Conservation (phyloP, 75 land plant species). For the Pinus albicaulis region DNA sequence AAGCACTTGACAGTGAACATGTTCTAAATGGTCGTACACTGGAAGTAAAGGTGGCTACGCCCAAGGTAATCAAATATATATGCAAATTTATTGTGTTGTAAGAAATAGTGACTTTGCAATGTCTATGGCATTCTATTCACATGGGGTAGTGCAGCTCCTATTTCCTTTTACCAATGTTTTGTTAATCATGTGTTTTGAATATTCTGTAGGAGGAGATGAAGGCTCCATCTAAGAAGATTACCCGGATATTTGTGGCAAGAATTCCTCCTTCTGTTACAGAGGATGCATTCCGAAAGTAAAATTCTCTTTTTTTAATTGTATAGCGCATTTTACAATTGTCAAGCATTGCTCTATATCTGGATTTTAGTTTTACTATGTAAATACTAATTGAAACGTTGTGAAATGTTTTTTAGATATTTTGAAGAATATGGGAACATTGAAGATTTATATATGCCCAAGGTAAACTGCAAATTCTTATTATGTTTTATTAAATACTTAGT, state of each 20-base stretch:
- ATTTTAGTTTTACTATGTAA: neutral
- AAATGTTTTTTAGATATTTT: constrained; percentile 21
- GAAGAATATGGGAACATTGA: constrained; percentile 87
- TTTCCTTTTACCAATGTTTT: neutral
- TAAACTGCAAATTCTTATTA: constrained; percentile 8
- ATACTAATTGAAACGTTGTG: neutral
- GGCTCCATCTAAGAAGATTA: constrained; percentile 52
- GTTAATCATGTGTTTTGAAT: neutral
- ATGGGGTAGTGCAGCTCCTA: no score
- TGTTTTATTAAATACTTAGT: neutral
- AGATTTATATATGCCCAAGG: constrained; percentile 99
- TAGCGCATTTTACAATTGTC: neutral
- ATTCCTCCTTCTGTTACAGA: constrained; percentile 75
- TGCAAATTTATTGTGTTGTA: neutral
- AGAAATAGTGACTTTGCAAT: no score
- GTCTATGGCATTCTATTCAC: neutral
- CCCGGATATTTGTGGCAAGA: constrained; percentile 87
- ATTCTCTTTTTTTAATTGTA: neutral
- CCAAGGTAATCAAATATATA: constrained; percentile 49
- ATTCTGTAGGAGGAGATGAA: constrained; percentile 68
- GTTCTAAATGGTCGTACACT: constrained; percentile 55
- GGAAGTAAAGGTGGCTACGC: constrained; percentile 88
- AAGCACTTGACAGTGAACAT: constrained; percentile 58
- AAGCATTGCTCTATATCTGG: neutral
- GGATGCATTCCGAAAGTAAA: constrained; percentile 35